Evolutionary conservation across 2,329 filamentous ascomycete genomes (phyloP).

Genomic region (Volutella citrinella): DNA sequence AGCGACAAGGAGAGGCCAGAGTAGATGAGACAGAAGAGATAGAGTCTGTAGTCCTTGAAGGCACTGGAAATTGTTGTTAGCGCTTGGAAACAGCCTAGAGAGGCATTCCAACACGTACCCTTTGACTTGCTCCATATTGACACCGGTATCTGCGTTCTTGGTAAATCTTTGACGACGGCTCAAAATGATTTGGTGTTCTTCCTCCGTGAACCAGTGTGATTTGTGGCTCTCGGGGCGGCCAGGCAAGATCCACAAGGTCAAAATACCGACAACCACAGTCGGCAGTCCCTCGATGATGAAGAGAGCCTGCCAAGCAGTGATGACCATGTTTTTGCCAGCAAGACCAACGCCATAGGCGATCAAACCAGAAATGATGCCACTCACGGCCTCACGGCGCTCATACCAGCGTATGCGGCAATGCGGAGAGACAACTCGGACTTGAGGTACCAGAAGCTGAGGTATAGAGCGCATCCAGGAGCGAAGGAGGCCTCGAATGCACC

Average conservation of each 20-base stretch:
- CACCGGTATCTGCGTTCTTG: slow-evolving; percentile 11
- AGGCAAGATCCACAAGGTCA: slow-evolving; percentile 12
- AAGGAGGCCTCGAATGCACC: slow-evolving; percentile 10
- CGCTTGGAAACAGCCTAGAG: not conserved
- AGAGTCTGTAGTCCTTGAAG: slow-evolving; percentile 10
- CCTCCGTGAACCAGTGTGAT: slow-evolving; percentile 14
- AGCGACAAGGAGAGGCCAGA: slow-evolving; percentile 13
- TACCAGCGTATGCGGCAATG: slow-evolving; percentile 15
- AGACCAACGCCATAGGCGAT: slow-evolving; percentile 10
- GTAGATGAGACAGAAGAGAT: slow-evolving; percentile 14
- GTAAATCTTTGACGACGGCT: slow-evolving; percentile 10
- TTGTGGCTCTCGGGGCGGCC: slow-evolving; percentile 12
- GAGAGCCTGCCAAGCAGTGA: slow-evolving; percentile 11
- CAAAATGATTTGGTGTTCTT: slow-evolving; percentile 14
- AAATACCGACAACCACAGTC: slow-evolving; percentile 7
- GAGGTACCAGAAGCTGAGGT: slow-evolving; percentile 13
- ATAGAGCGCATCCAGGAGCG: slow-evolving; percentile 10
- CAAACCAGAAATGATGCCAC: slow-evolving; percentile 11
- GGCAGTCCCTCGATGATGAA: slow-evolving; percentile 14
- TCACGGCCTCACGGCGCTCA: slow-evolving; percentile 15
- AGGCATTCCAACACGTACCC: too few relatives aligned
- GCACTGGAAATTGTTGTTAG: too few relatives aligned
- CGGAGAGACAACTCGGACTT: slow-evolving; percentile 13
- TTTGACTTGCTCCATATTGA: slow-evolving; percentile 14
- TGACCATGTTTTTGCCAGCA: slow-evolving; percentile 10